These are phyloP conservation scores for Stagonosporopsis tanaceti DNA, from an alignment of 2,329 filamentous ascomycete genomes.

Conservation along the genomic window DNA sequence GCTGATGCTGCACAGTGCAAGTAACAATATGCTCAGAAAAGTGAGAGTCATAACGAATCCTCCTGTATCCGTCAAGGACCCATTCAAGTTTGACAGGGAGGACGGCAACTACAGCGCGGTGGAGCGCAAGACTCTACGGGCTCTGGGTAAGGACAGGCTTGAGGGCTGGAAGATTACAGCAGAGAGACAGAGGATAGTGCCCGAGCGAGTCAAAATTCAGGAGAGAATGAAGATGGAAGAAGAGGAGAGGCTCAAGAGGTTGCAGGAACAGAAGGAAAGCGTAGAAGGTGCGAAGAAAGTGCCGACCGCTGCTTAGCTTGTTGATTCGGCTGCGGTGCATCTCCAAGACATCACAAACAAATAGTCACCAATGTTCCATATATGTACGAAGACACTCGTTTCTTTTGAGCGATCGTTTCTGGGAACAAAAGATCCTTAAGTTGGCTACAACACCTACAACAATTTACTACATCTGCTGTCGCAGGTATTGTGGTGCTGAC, in stretches of 20 bases:
- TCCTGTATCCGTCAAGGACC: conserved; percentile 60
- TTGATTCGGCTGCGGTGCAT: too few relatives aligned
- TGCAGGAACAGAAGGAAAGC: conserved; percentile 28
- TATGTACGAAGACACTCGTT: too few relatives aligned
- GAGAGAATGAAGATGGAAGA: conserved; percentile 60
- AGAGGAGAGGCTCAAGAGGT: conserved; percentile 54
- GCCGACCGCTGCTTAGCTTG: conserved; percentile 22
- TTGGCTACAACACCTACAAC: too few relatives aligned
- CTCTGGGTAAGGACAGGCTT: conserved; percentile 58
- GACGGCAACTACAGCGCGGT: conserved; percentile 64
- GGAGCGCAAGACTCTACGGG: conserved; percentile 63
- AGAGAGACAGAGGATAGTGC: conserved; percentile 61
- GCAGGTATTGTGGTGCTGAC: too few relatives aligned
- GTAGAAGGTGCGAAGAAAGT: conserved; percentile 26
- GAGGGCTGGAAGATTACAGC: conserved; percentile 62
- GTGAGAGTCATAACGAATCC: conserved; percentile 65
- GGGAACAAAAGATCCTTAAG: too few relatives aligned
- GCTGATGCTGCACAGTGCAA: conserved; percentile 66
- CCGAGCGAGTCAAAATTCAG: conserved; percentile 58
- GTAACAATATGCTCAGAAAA: conserved; percentile 58
- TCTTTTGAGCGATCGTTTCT: too few relatives aligned
- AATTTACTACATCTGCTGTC: too few relatives aligned
- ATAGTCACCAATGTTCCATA: too few relatives aligned
- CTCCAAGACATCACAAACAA: too few relatives aligned
- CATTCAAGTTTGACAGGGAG: conserved; percentile 61